phyloP scores from a whole-genome alignment of 176 grass and related monocot genomes.

The Eragrostis curvula region DNA sequence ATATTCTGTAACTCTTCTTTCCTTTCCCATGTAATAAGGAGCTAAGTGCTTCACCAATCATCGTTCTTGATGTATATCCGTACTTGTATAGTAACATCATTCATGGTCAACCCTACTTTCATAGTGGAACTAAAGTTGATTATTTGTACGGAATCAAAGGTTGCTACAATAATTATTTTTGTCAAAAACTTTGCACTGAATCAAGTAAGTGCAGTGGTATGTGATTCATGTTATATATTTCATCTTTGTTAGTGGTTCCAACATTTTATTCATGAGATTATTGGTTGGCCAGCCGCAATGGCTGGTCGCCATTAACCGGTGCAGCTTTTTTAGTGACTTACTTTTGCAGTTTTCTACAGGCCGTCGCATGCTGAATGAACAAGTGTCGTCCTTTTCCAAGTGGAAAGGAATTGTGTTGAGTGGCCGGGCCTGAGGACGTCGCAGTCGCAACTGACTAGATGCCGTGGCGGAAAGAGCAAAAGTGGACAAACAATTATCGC shows the following conservation, averaged over 20 bases:
- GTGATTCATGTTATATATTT: not conserved
- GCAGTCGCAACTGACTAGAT: not conserved
- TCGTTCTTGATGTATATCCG: conserved; percentile 17
- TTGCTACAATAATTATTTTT: not conserved
- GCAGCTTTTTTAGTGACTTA: not conserved
- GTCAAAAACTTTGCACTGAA: not conserved
- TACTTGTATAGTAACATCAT: not conserved
- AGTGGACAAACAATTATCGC: not conserved
- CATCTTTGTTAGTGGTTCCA: not conserved
- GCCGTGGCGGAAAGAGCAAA: conserved; percentile 20
- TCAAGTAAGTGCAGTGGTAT: not conserved
- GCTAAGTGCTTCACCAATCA: conserved; percentile 30
- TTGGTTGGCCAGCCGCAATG: not conserved
- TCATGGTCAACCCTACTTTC: not conserved
- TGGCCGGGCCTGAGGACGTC: not conserved
- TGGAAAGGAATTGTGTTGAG: conserved; percentile 9
- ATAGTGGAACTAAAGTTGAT: conserved; percentile 7
- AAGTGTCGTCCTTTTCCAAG: not conserved
- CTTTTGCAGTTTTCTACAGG: not conserved
- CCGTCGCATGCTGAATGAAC: conserved; percentile 8
- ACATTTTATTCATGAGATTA: not conserved
- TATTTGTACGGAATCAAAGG: not conserved
- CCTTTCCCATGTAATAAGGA: conserved; percentile 10
- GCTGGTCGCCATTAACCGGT: not conserved
- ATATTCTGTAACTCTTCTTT: conserved; percentile 6